Base-by-base conservation (phyloP, 2,329 filamentous ascomycete genomes). In the Orbilia quercus region DNA sequence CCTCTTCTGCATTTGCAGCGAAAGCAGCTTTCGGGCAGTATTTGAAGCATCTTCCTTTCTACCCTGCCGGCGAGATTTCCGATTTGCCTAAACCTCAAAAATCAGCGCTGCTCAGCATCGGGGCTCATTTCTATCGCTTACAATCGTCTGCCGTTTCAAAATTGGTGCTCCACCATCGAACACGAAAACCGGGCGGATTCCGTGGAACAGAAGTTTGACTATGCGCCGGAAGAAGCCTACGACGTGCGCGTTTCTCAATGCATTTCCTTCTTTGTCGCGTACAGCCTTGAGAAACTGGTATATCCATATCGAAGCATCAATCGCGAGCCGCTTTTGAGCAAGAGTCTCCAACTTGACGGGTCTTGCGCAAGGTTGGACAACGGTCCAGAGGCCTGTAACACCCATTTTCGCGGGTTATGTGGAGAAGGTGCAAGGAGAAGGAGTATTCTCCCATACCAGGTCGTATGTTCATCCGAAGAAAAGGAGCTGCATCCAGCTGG, bases 281-380 rank as follows among this genome's bases (percentile, higher is more conserved):
- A 99, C 95, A 7, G 96, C 95, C 83, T 99, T 99, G 78, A 99
- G 88, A 79, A 99, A 99, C 80, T 99, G 95, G 84, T 99, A 99
- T 78, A 99, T 98, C 95, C 95, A 99, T 80, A 99, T 99, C 11
- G 93, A 97, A 69, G 96, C 95, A 82, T 99, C 95, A 76, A 99
- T 92, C 50, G 95, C 96, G 54, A 99, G 90, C 14, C 95, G 92
- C 82, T 96, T 97, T 77, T 91, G 91, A 81, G 98, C 98, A 73
- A 99, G 88, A 12, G 94, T 96, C 78, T 96, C 93, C 78, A 99
- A 90, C 81, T 96, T 97, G 75, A 96, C 96, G 18, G 95, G 96
- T 38, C 95, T 90, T 51, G 95, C 95, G 80, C 92, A 97, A 48
- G 95, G 95, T 82, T 96, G 91, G 76, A 98, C 85, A 58, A 99